Evolutionary conservation across 1,284 basidiomycete genomes (phyloP).

Genomic region (Ganoderma meredithae): DNA sequence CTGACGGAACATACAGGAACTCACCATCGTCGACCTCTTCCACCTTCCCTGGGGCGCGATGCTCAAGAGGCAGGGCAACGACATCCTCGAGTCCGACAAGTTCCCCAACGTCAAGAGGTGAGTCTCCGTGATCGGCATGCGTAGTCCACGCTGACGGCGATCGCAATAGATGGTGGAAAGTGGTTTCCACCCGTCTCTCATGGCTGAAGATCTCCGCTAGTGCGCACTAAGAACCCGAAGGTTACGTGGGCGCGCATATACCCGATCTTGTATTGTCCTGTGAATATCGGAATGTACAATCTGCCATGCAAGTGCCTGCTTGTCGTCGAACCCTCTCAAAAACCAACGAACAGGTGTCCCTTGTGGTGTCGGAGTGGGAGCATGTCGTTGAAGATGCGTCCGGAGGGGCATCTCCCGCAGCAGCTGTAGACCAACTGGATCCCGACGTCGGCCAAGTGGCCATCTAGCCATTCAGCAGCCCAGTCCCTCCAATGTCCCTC

Average conservation of each 20-base stretch:
- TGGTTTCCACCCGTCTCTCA: not conserved
- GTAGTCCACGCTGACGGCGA: not conserved
- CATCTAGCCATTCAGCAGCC: not conserved
- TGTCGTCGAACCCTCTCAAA: too few species aligned
- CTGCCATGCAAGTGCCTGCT: too few species aligned
- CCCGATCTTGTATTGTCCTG: too few species aligned
- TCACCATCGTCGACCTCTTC: conserved; percentile 61
- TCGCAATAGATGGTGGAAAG: not conserved
- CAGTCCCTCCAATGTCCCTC: not conserved
- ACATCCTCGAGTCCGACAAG: conserved; percentile 35
- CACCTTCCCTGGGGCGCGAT: conserved; percentile 56
- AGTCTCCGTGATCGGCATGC: conserved; percentile 1
- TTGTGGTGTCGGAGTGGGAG: not conserved
- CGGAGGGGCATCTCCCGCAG: not conserved
- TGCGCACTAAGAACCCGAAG: not conserved
- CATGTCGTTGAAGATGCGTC: not conserved
- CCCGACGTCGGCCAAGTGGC: not conserved
- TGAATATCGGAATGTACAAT: too few species aligned
- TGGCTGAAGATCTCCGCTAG: not conserved
- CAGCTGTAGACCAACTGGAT: not conserved
- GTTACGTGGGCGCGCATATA: too few species aligned
- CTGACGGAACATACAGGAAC: conserved; percentile 26
- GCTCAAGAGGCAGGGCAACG: conserved; percentile 32
- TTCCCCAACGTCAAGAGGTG: conserved; percentile 43
- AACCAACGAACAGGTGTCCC: not conserved